Base-by-base conservation (phyloP, 306 rosid genomes). In the Adenanthera pavonina region DNA sequence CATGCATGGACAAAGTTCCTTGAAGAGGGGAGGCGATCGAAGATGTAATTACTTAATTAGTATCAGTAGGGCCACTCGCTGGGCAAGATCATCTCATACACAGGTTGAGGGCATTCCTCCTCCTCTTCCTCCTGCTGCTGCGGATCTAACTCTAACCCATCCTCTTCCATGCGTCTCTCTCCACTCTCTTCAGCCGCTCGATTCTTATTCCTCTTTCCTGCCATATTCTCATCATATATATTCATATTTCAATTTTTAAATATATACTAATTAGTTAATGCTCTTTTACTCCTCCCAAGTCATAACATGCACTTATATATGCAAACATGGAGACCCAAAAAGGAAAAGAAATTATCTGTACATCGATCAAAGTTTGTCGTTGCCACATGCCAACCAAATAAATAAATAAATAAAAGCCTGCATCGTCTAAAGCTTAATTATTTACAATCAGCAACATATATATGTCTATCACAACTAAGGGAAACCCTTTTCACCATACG, bases 51-150 rank as follows among this genome's bases (percentile, higher is more conserved):
- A n/a, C n/a, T n/a, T 25, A 25, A 25, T 25, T 25, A 25, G 30
- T 14, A 10, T 41, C 30, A 87, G 51, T 82, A 84, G 10, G 85
- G 79, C 88, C 86, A 84, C 68, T 87, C 86, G 53, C 73, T 74
- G 40, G 90, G 90, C 82, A 87, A 84, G 40, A 49, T 36, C 80
- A 75, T 33, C 52, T 84, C 82, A 74, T 85, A 57, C 8, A 7
- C 48, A 56, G 62, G 20, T 72, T 53, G 53, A 69, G 33, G 40
- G 35, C 54, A 54, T 17, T 69, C 83, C 33, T 59, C 15, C 36
- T 19, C 33, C 17, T 62, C 49, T n/a, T n/a, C 38, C 79, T 43
- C 70, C 3, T 69, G 82, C 47, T 62, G 57, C 52, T 47, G 54
- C 35, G 52, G 3, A 25, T 25, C 30, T 25, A 25, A 25, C 30